Evolutionary conservation across 2,329 filamentous ascomycete genomes (phyloP), one percentile per base, ranked within the genome.

Genomic region (Westerdykella sp.): DNA sequence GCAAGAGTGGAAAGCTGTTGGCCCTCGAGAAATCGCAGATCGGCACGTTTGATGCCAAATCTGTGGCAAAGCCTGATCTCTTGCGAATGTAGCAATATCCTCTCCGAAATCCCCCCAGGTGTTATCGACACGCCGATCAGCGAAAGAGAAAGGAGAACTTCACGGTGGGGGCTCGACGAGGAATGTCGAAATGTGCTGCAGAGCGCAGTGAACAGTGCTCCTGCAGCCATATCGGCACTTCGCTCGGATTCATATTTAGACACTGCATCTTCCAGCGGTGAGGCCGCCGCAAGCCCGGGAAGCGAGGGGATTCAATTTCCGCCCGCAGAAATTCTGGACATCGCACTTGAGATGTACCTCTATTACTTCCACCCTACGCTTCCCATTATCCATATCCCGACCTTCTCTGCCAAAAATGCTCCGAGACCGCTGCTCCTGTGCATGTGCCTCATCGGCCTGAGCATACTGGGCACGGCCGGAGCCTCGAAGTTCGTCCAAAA

Each of bases 401-500:
- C 74, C 0, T 78, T 77, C 47, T 71, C 69, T 12, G 73, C 73
- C 1, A 73, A 71, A 40, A 70, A 70, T 35, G 70, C 73, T 4
- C 68, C 69, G 15, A 62, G 66, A 16, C 67, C 73, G 9, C 56
- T 77, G 14, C 57, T 77, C 1, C 71, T 76, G 38, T 69, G 69
- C 16, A 77, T 78, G 72, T 76, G 73, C 50, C 65, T 77, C 12
- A 73, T 77, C 28, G 75, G 75, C 4, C 66, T 77, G 52, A 72
- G 73, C 39, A 69, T 76, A 40, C 54, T 77, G 32, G 73, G 73
- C 7, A 77, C 74, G 1, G 73, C 72, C 36, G 74, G 74, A 10
- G 73, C 74, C 10, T 69, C 71, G 0, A 69, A 65, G 23, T 78
- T 77, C 53, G 72, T 76, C 7, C 67, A 66, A 6, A 65, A 64